Evolutionary conservation across 257 asterid genomes (phyloP), one percentile per base, ranked within the genome.

Genomic region (Lithospermum erythrorhizon): DNA sequence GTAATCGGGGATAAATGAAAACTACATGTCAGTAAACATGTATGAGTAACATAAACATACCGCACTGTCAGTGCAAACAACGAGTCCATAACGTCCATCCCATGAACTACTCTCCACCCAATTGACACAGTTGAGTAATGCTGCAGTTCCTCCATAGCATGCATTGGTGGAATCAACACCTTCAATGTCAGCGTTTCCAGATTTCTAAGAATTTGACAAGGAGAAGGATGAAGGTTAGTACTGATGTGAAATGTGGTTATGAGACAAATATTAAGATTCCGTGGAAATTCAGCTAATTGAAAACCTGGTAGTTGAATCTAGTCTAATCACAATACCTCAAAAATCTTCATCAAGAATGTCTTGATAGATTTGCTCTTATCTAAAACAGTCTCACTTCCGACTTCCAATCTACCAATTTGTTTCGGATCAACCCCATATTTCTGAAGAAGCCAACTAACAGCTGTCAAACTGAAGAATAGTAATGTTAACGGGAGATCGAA

Each of bases 61-160:
- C 84, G 99, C 97, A 68, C 99, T 93, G 77, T 93, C 99, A 6
- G 99, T 93, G 81, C 99, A 93, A 76, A 93, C 95, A 70, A 89
- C 99, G 41, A 93, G 94, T 65, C 99, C 99, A 75, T 86, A 89
- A 71, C 99, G 83, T 60, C 99, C 99, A 76, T 89, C 99, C 99
- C 99, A 89, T n/a, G 99, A 93, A 64, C 77, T 80, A 57, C 99
- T 89, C 71, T 93, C 99, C 62, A 87, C 97, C 99, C 97, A 93
- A 65, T 93, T 93, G 66, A 89, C 86, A 62, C 99, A 93, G 81
- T 93, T 93, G 56, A 93, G 76, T 54, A 93, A 73, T 14, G 99
- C 99, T 64, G 99, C 99, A 41, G 99, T 93, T 51, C 99, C 99
- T 18, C 99, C 99, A 66, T 93, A 93, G 79, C 99, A 93, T 41